These are phyloP conservation scores for Capsella bursapastoris DNA, from an alignment of 345 rosid genomes.

Conservation along the genomic window DNA sequence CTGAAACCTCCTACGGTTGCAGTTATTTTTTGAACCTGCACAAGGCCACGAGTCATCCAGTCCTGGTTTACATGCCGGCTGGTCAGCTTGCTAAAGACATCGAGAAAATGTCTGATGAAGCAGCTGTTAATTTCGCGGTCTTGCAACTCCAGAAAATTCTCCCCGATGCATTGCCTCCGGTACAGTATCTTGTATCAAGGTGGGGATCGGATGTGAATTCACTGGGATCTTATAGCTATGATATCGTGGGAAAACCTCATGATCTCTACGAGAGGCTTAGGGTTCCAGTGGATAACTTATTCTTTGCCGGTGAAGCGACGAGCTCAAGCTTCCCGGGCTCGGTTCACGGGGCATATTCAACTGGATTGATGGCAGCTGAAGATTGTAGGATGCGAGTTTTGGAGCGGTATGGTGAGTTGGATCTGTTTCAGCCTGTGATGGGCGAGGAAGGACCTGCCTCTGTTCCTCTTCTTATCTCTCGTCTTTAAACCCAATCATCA, in stretches of 20 bases:
- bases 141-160: constrained; percentile 83
- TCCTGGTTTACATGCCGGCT: constrained; percentile 96
- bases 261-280: constrained; percentile 86
- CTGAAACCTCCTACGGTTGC: constrained; percentile 86
- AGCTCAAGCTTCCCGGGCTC: constrained; percentile 79
- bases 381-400: constrained; percentile 93
- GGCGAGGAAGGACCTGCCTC: constrained; percentile 69
- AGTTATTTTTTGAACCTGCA: constrained; percentile 97
- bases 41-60: constrained; percentile 88
- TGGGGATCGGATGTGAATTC: constrained; percentile 85
- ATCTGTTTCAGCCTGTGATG: constrained; percentile 76
- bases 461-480: constrained; percentile 84
- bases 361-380: constrained; percentile 89
- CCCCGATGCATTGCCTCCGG: constrained; percentile 77
- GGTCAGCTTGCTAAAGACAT: constrained; percentile 97
- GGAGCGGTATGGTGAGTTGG: constrained; percentile 84
- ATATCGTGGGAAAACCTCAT: constrained; percentile 78
- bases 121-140: constrained; percentile 85
- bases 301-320: constrained; percentile 98
- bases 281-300: constrained; percentile 87
- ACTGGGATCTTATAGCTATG: constrained; percentile 90
- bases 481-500: constrained; percentile 51
- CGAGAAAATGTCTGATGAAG: constrained; percentile 97
- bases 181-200: constrained; percentile 73
- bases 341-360: constrained; percentile 89